Base-by-base conservation (phyloP, 805 yeast genomes). In the Pichia eremophila region DNA sequence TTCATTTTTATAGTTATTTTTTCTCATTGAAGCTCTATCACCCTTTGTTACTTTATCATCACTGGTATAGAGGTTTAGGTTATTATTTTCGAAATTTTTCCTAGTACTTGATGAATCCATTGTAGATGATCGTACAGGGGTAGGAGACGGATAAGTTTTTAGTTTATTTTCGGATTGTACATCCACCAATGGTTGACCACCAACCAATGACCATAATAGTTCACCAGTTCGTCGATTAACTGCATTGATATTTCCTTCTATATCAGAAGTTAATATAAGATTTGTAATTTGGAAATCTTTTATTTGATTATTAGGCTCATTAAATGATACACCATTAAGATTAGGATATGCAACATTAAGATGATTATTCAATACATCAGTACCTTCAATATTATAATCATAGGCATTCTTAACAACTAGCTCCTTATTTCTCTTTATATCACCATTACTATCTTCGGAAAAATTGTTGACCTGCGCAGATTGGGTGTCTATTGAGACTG, bases 241-340 rank as follows among this genome's bases (percentile, higher is more conserved):
- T 0, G 93, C 96, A 60, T 88, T 93, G 10, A 90, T 63, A 29
- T 85, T 81, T 1, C 97, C 98, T 58, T 91, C 96, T 2, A 89
- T 75, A 57, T 90, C 95, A 12, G 90, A 78, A 0, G 86, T 79
- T 5, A 89, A 64, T 3, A 90, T 61, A 10, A 84, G 57, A 53
- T 82, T 78, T 0, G 85, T 67, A 43, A 61, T 66, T 40, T 57
- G 54, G 48, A 62, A 60, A 39, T 59, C 61, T 8, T 57, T 58
- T 15, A 66, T 7, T 34, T 15, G 36, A 15, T 34, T 34, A 14
- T 34, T 4, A 14, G 12, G 36, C 3, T 6, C 36, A 15, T 12
- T 14, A 5, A 34, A 34, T 12, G 12, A 15, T 34, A 15, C 36
- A 12, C 8, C 17, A 12, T 34, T 8, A 4, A 34, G 3, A 34